These are phyloP conservation scores for Mycosarcoma mackinlayi DNA, from an alignment of 1,284 basidiomycete genomes.

Conservation along the genomic window DNA sequence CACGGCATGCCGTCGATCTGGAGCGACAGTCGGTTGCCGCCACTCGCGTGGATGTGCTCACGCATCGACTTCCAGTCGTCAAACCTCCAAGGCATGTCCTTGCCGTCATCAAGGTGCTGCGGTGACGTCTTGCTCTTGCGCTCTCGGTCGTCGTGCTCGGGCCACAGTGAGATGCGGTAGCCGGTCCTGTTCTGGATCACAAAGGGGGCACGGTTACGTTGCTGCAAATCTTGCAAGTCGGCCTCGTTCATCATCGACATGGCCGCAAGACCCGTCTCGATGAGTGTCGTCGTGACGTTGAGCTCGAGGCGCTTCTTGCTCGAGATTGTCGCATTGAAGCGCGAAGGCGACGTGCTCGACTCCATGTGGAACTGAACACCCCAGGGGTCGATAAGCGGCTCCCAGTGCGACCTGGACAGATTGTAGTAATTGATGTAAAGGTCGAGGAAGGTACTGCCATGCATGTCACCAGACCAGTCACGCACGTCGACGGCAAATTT, in stretches of 20 bases:
- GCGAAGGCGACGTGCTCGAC: constrained; percentile 69
- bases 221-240: constrained; percentile 46
- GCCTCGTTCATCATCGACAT: constrained; percentile 79
- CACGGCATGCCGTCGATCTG: constrained; percentile 88
- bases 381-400: constrained; percentile 99
- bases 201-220: constrained; percentile 88
- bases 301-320: constrained; percentile 88
- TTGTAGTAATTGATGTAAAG: constrained; percentile 96
- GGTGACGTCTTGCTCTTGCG: constrained; percentile 63
- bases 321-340: constrained; percentile 76
- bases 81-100: constrained; percentile 92
- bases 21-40: constrained; percentile 59
- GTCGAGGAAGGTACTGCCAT: constrained; percentile 69
- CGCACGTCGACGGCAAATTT: constrained; percentile 84
- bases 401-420: constrained; percentile 97
- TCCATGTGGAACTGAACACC: constrained; percentile 76
- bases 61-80: constrained; percentile 95
- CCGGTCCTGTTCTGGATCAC: constrained; percentile 91
- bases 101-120: constrained; percentile 74
- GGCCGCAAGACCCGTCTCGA: constrained; percentile 84
- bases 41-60: constrained; percentile 71
- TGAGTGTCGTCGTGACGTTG: constrained; percentile 92
- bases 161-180: constrained; percentile 70
- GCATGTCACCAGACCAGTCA: constrained; percentile 93
- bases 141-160: constrained; percentile 72